Conservation (phyloP, 306 rosid species). For the Lathyrus sativus region DNA sequence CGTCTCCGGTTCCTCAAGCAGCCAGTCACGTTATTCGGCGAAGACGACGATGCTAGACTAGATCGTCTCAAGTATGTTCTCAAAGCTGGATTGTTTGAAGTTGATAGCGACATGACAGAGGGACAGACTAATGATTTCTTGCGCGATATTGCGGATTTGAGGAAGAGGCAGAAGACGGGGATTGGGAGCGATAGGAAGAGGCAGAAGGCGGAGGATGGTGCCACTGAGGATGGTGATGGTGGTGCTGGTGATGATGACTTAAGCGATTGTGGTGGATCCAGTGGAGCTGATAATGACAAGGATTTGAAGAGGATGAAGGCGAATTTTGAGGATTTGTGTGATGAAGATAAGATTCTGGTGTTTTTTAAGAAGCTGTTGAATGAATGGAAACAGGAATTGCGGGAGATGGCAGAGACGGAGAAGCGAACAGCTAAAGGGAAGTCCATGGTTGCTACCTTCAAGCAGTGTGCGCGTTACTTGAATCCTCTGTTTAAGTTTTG, state of each 20-base stretch:
- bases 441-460: constrained; percentile 93
- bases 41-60: constrained; percentile 83
- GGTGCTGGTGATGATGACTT: constrained; percentile 76
- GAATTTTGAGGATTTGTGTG: constrained; percentile 82
- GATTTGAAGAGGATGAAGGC: constrained; percentile 86
- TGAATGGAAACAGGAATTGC: constrained; percentile 95
- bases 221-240: constrained; percentile 72
- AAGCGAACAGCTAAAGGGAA: constrained; percentile 92
- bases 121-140: constrained; percentile 96
- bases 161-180: constrained; percentile 96
- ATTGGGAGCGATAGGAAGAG: constrained; percentile 86
- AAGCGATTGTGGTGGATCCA: constrained; percentile 70
- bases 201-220: constrained; percentile 68
- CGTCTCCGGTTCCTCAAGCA: constrained; percentile 91
- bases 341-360: constrained; percentile 88
- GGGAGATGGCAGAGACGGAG: constrained; percentile 76
- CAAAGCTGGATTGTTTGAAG: constrained; percentile 85
- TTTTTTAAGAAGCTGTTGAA: constrained; percentile 85
- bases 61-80: constrained; percentile 81
- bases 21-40: constrained; percentile 91
- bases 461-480: constrained; percentile 95
- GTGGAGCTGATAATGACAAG: constrained; percentile 65
- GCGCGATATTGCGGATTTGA: constrained; percentile 86
- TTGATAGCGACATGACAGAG: constrained; percentile 93
- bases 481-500: constrained; percentile 91